Percentiles rank a stretch among this genome's conserved stretches.
These are phyloP conservation scores for Xylariales sp. DNA, from an alignment of 2,329 filamentous ascomycete genomes.

Conservation along the genomic window DNA sequence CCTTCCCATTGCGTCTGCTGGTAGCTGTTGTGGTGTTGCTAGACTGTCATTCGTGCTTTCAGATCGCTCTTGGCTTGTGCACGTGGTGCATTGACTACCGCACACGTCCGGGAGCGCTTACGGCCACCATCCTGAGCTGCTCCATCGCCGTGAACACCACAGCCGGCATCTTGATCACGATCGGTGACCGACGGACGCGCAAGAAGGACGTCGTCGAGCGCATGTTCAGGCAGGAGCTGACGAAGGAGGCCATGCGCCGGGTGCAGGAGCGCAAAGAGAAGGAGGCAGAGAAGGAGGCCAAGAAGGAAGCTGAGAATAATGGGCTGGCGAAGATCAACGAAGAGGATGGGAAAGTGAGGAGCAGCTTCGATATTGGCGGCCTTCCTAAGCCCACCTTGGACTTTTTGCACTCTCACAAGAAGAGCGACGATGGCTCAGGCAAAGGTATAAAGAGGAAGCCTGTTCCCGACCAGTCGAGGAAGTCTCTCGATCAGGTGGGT, in stretches of 20 bases:
- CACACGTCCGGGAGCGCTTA: conserved; percentile 64
- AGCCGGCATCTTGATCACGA: conserved; percentile 69
- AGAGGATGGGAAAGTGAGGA: no score
- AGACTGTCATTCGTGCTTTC: conserved; percentile 73
- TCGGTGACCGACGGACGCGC: conserved; percentile 70
- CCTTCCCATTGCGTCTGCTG: conserved; percentile 71
- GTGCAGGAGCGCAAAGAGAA: conserved; percentile 9
- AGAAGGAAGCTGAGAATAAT: no score
- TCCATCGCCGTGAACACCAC: conserved; percentile 74
- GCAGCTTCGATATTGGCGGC: no score
- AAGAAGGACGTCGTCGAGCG: conserved; percentile 83
- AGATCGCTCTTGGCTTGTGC: conserved; percentile 71
- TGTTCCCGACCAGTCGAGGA: no score
- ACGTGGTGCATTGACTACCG: conserved; percentile 77
- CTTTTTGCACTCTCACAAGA: no score
- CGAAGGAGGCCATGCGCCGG: conserved; percentile 40
- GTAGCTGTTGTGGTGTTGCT: conserved; percentile 74
- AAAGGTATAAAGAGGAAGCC: no score
- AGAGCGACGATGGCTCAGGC: no score
- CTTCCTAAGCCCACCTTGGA: no score
- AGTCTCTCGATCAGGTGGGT: no score
- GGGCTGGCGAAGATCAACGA: no score
- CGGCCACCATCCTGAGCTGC: conserved; percentile 74
- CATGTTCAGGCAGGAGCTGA: conserved; percentile 72
- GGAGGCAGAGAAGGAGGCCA: no score